phyloP scores from a whole-genome alignment of 106 monocot genomes.

The Xerophyta viscosa region DNA sequence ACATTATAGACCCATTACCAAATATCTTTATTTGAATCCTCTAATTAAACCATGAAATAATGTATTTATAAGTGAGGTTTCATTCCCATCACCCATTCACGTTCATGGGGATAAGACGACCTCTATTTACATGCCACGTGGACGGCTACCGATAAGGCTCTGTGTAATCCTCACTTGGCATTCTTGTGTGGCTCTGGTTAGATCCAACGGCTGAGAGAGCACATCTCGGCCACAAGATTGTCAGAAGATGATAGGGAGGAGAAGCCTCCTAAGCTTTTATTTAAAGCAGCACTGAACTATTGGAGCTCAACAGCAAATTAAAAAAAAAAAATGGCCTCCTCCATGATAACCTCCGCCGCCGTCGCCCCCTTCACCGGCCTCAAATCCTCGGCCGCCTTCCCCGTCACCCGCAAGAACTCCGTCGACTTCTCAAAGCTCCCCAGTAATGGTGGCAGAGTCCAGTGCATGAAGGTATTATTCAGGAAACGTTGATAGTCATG shows the following conservation, averaged over 20 bases:
- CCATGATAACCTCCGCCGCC: slow-evolving; percentile 1
- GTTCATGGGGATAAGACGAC: not conserved
- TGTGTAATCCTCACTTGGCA: not conserved
- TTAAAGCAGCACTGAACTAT: not conserved
- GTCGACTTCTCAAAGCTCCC: slow-evolving; percentile 33
- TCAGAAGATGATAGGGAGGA: not conserved
- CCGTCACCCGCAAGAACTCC: slow-evolving; percentile 19
- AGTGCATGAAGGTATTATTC: slow-evolving; percentile 75
- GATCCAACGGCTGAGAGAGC: not conserved
- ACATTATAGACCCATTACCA: too few species aligned
- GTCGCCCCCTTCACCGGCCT: slow-evolving; percentile 55
- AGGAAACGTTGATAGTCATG: too few species aligned
- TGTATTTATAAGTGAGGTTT: too few species aligned
- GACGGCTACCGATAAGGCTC: not conserved
- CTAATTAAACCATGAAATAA: too few species aligned
- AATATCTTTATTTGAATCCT: too few species aligned
- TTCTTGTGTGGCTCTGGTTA: slow-evolving; percentile 7
- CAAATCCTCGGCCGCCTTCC: slow-evolving; percentile 41
- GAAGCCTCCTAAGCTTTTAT: not conserved
- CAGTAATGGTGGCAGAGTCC: slow-evolving; percentile 51
- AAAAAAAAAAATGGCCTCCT: slow-evolving; percentile 1
- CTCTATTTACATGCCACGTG: not conserved
- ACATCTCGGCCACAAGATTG: not conserved
- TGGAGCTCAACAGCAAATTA: not conserved
- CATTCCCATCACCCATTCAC: slow-evolving; percentile 3